Percentiles rank a stretch among this genome's conserved stretches.
Evolutionary conservation across 352 stramenopile genomes (phyloP).

Genomic region (Peronospora farinosa): DNA sequence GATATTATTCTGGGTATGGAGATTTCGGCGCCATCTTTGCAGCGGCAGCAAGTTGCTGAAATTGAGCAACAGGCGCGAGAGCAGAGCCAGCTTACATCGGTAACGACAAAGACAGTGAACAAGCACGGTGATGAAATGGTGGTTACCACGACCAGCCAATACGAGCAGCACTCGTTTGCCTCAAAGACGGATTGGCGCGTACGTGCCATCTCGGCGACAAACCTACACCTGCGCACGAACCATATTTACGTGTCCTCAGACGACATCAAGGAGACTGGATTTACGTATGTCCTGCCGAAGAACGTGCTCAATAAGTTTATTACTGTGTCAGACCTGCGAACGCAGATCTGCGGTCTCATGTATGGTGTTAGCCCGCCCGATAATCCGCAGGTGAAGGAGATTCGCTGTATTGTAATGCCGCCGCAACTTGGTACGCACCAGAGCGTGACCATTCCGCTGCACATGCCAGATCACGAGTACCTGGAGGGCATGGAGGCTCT

Average conservation of each 20-base stretch:
- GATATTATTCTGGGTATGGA: conserved; percentile 99
- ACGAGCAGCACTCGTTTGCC: conserved; percentile 99
- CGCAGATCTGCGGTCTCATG: conserved; percentile 97
- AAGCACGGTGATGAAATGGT: conserved; percentile 99
- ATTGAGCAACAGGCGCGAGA: conserved; percentile 98
- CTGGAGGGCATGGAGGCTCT: conserved; percentile 97
- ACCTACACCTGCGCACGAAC: conserved; percentile 98
- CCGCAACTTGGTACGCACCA: conserved; percentile 98
- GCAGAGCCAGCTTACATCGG: conserved; percentile 96
- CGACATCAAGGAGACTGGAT: conserved; percentile 95
- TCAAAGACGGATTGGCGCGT: conserved; percentile 99
- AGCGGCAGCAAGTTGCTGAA: conserved; percentile 99
- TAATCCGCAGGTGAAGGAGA: conserved; percentile 98
- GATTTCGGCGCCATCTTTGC: conserved; percentile 97
- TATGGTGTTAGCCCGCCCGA: conserved; percentile 98
- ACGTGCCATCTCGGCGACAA: conserved; percentile 97
- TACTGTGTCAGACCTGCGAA: conserved; percentile 95
- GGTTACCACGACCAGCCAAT: conserved; percentile 98
- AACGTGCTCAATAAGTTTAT: conserved; percentile 99
- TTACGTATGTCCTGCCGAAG: conserved; percentile 99
- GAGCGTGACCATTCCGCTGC: conserved; percentile 94
- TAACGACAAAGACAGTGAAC: conserved; percentile 99
- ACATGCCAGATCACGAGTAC: conserved; percentile 94
- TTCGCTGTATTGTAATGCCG: conserved; percentile 98
- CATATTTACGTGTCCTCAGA: conserved; percentile 99